Conservation (phyloP, 257 asterid species). For the Ilex asprella region DNA sequence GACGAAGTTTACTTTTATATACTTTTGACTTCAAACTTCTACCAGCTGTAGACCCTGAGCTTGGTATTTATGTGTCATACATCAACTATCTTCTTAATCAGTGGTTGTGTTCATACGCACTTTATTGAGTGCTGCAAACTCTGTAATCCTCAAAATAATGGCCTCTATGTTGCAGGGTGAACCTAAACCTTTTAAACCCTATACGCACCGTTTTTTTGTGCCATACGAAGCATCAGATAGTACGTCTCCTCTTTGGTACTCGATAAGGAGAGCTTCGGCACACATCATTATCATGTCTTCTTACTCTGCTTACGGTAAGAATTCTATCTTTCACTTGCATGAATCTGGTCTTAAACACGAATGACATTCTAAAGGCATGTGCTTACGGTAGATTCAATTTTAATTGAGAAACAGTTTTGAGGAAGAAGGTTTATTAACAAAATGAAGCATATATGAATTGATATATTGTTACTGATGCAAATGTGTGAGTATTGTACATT, state of each 20-base stretch:
- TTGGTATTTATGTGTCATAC: too few species aligned
- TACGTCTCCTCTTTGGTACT: conserved; percentile 60
- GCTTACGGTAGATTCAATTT: not conserved
- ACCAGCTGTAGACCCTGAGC: too few species aligned
- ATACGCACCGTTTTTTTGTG: conserved; percentile 31
- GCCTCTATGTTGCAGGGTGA: conserved; percentile 39
- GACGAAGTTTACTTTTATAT: not conserved
- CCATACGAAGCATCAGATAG: conserved; percentile 51
- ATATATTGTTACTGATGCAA: too few species aligned
- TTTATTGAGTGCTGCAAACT: not conserved
- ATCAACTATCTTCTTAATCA: too few species aligned
- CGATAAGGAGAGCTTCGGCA: conserved; percentile 66
- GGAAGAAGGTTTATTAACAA: too few species aligned
- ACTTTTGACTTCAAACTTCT: too few species aligned
- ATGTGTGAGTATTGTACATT: not conserved
- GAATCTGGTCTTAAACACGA: not conserved
- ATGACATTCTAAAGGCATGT: not conserved
- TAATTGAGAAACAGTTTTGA: too few species aligned
- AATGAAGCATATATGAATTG: too few species aligned
- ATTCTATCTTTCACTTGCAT: not conserved
- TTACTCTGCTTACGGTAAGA: conserved; percentile 56
- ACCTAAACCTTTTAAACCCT: conserved; percentile 53
- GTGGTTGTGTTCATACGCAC: too few species aligned
- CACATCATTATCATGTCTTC: conserved; percentile 57
- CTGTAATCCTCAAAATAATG: not conserved